Conservation (phyloP, 2,329 filamentous ascomycete species). For the Xylariaceae sp. region DNA sequence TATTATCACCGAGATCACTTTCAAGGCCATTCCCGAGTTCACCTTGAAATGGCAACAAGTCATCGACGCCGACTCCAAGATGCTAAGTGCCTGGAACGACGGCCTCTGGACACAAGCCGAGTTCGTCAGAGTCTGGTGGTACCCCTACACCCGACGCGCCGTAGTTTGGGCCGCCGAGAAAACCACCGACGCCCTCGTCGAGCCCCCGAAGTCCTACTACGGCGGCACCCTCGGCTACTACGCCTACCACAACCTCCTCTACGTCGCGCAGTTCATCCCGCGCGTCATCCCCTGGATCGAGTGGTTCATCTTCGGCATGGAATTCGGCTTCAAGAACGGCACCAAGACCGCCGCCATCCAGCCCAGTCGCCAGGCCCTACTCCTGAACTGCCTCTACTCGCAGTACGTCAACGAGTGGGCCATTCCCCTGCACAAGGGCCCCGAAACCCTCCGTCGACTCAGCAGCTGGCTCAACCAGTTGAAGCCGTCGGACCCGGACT, state of each 20-base stretch:
- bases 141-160: conserved; percentile 82
- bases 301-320: conserved; percentile 96
- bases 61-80: conserved; percentile 61
- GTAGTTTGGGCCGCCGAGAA: conserved; percentile 88
- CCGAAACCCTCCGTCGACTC: conserved; percentile 77
- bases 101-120: conserved; percentile 78
- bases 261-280: conserved; percentile 70
- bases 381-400: conserved; percentile 98
- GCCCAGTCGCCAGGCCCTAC: conserved; percentile 69
- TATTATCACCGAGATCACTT: conserved; percentile 84
- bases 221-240: conserved; percentile 78
- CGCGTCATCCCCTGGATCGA: conserved; percentile 81
- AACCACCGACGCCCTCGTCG: conserved; percentile 55
- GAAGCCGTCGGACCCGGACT: conserved; percentile 56
- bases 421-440: conserved; percentile 76
- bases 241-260: conserved; percentile 87
- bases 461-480: conserved; percentile 75
- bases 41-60: conserved; percentile 84
- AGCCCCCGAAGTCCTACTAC: conserved; percentile 68
- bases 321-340: conserved; percentile 81
- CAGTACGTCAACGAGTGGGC: conserved; percentile 99
- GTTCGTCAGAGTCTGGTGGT: conserved; percentile 96
- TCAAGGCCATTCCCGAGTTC: conserved; percentile 73
- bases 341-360: conserved; percentile 69
- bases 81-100: conserved; percentile 66